These are phyloP conservation scores for Elsinoe fawcettii DNA, from an alignment of 2,329 filamentous ascomycete genomes.

Conservation along the genomic window DNA sequence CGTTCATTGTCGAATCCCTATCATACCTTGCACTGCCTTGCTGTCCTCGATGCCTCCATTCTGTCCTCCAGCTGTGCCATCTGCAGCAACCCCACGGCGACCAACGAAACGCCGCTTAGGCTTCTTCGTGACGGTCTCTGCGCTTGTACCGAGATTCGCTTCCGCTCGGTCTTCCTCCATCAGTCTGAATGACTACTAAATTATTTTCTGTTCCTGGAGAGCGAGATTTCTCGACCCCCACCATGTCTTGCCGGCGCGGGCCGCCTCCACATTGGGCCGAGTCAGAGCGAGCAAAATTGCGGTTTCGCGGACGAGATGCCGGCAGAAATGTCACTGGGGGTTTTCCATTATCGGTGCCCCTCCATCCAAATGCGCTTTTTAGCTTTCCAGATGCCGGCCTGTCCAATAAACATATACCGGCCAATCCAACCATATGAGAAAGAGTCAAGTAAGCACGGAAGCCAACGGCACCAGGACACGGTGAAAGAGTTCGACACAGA, in stretches of 20 bases:
- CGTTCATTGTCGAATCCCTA: conserved; percentile 22
- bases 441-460: neutral
- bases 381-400: neutral
- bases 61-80: conserved; percentile 37
- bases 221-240: neutral
- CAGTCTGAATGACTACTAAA: neutral
- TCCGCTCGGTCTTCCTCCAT: conserved; percentile 73
- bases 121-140: conserved; percentile 56
- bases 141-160: conserved; percentile 62
- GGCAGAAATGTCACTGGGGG: neutral
- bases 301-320: neutral
- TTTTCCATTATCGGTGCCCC: neutral
- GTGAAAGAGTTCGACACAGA: neutral
- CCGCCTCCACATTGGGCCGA: neutral
- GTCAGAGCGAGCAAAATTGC: neutral
- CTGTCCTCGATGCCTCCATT: conserved; percentile 48
- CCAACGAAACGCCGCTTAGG: conserved; percentile 93
- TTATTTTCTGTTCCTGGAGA: too few species aligned
- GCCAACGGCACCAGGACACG: neutral
- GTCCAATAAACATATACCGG: neutral
- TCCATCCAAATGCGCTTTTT: neutral
- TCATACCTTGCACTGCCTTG: conserved; percentile 60
- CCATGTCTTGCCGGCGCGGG: neutral
- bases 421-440: neutral
- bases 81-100: conserved; percentile 61